These are phyloP conservation scores for Chloris gayana DNA, from an alignment of 176 grass and related monocot genomes.

Conservation along the genomic window DNA sequence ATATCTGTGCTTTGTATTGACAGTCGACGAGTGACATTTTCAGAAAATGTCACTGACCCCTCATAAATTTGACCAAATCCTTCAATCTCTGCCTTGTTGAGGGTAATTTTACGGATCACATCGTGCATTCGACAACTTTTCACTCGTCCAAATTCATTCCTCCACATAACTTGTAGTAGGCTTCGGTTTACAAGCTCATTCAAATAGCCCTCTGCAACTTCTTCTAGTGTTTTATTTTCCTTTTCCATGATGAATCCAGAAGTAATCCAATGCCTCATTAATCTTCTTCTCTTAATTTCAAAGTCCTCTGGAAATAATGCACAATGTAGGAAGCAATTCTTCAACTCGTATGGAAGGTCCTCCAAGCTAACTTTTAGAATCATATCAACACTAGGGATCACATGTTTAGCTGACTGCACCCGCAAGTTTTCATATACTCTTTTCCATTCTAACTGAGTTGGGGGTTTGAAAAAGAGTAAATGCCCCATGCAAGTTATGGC, in stretches of 20 bases:
- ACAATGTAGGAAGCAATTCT: conserved; percentile 30
- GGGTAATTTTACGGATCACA: conserved; percentile 7
- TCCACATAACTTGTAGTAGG: conserved; percentile 35
- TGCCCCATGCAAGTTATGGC: conserved; percentile 1
- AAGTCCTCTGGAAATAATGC: background rate
- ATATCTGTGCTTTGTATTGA: conserved; percentile 4
- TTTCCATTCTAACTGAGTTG: background rate
- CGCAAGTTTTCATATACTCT: background rate
- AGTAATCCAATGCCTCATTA: background rate
- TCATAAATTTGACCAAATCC: background rate
- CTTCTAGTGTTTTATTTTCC: conserved; percentile 29
- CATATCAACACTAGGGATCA: background rate
- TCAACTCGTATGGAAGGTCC: background rate
- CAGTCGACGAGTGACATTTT: background rate
- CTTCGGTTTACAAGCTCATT: conserved; percentile 44
- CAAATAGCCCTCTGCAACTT: conserved; percentile 48
- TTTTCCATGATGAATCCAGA: conserved; percentile 40
- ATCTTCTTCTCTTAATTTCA: background rate
- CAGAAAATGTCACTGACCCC: background rate
- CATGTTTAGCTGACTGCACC: background rate
- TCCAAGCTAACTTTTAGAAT: conserved; percentile 23
- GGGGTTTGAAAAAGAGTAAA: background rate
- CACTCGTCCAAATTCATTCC: conserved; percentile 2
- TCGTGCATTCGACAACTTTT: conserved; percentile 40
- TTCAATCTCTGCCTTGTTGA: conserved; percentile 16